These are phyloP conservation scores for Mycena latifolia DNA, from an alignment of 768 basidiomycete species.

Conservation along the genomic window DNA sequence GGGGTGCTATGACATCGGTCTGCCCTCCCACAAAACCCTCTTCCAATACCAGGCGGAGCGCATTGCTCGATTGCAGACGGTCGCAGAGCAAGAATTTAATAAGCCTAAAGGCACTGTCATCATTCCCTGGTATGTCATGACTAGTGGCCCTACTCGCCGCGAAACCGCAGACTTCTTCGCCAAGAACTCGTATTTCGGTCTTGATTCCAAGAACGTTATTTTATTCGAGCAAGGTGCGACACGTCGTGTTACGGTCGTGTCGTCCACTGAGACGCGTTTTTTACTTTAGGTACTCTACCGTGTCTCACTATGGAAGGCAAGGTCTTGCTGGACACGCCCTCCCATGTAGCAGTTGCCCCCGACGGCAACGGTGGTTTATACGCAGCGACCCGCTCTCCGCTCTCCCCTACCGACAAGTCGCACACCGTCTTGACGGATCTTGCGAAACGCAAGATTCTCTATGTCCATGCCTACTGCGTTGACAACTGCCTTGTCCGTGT, in stretches of 20 bases:
- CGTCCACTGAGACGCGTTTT: slow-evolving; percentile 25
- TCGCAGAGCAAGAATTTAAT: slow-evolving; percentile 71
- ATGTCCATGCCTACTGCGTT: slow-evolving; percentile 96
- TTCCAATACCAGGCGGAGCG: slow-evolving; percentile 99
- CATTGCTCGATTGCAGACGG: slow-evolving; percentile 83
- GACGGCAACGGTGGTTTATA: slow-evolving; percentile 99
- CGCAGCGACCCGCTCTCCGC: slow-evolving; percentile 87
- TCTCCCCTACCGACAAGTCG: slow-evolving; percentile 69
- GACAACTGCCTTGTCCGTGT: slow-evolving; percentile 99
- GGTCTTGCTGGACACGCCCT: slow-evolving; percentile 85
- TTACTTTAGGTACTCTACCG: slow-evolving; percentile 85
- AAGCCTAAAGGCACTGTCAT: slow-evolving; percentile 72
- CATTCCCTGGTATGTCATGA: slow-evolving; percentile 99
- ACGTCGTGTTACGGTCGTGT: slow-evolving; percentile 26
- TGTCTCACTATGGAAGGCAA: slow-evolving; percentile 96
- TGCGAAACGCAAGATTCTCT: slow-evolving; percentile 77
- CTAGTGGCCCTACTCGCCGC: slow-evolving; percentile 92
- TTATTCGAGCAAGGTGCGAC: slow-evolving; percentile 95
- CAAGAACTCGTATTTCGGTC: slow-evolving; percentile 83
- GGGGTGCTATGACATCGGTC: slow-evolving; percentile 97
- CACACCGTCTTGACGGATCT: slow-evolving; percentile 90
- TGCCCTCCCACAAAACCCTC: slow-evolving; percentile 92
- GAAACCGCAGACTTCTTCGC: slow-evolving; percentile 91
- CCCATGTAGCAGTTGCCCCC: slow-evolving; percentile 92
- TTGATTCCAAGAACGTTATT: slow-evolving; percentile 82